A percentile compares a stretch with the other conserved stretches of the same genome.
These are phyloP conservation scores for Neopestalotiopsis sp. DNA, from an alignment of 2,329 filamentous ascomycete genomes.

Conservation along the genomic window DNA sequence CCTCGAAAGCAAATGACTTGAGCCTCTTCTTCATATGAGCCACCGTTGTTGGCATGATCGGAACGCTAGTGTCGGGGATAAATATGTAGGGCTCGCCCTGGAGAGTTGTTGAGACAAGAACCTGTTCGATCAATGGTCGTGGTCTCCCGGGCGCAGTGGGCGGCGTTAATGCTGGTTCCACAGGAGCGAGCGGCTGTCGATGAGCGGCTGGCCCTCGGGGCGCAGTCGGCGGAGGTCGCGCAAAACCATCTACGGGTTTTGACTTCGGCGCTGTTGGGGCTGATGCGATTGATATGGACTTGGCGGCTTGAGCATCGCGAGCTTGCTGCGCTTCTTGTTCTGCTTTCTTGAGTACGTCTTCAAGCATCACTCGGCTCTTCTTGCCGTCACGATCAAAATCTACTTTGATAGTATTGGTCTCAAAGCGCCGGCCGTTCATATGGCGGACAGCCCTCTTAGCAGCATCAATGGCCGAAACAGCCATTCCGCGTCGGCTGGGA, in stretches of 20 bases:
- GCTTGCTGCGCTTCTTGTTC: constrained; percentile 60
- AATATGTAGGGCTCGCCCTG: constrained; percentile 88
- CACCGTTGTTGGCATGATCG: constrained; percentile 83
- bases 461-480: constrained; percentile 75
- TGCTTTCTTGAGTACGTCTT: constrained; percentile 73
- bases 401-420: constrained; percentile 77
- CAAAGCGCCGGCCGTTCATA: constrained; percentile 81
- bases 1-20: constrained; percentile 80
- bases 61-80: constrained; percentile 84
- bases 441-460: constrained; percentile 80
- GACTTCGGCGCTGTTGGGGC: constrained; percentile 32
- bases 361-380: constrained; percentile 79
- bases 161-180: constrained; percentile 41
- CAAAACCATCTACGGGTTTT: constrained; percentile 47
- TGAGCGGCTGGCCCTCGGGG: constrained; percentile 80
- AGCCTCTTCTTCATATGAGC: constrained; percentile 89
- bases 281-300: constrained; percentile 28
- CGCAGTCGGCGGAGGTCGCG: constrained; percentile 78
- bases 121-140: constrained; percentile 64
- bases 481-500: constrained; percentile 52
- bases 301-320: constrained; percentile 26
- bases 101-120: constrained; percentile 71
- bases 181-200: constrained; percentile 40
- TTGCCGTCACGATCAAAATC: constrained; percentile 89
- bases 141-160: constrained; percentile 45